Base-by-base conservation (phyloP, 2,329 filamentous ascomycete genomes). In the Endothia cerciana region DNA sequence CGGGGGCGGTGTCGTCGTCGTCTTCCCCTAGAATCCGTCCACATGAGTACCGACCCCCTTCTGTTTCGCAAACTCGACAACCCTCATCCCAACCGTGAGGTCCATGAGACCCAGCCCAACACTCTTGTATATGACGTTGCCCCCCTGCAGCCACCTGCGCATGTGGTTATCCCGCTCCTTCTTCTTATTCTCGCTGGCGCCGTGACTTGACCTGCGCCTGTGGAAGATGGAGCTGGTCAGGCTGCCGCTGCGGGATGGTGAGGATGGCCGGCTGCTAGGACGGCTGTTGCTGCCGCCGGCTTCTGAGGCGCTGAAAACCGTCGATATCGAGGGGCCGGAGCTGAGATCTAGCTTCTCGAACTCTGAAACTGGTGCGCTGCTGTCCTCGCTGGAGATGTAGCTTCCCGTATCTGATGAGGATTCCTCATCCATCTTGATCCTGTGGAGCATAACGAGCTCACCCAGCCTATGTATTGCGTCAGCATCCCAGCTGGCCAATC, bases 71-170 rank as follows among this genome's bases (percentile, higher is more conserved):
- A 89, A 74, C 66, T 81, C 77, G 22, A 90, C 74, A 58, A 91
- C 69, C 63, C 88, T 83, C 70, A 81, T 80, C 17, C 87, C 88
- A 1, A 89, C 84, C 1, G 86, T 83, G 28, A 91, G 74, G 71
- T 91, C 88, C 87, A 90, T 90, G 60, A 90, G 73, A 0, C 87
- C 88, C 58, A 90, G 74, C 0, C 88, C 88, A 0, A 91, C 88
- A 68, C 85, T 87, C 79, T 90, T 91, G 73, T 90, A 91, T 8
- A 91, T 83, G 25, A 91, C 87, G 66, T 88, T 90, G 0, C 88
- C 88, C 2, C 81, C 80, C 65, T 83, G 79, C 64, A 90, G 74
- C 87, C 87, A 89, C 25, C 79, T 77, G 36, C 79, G 78, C 63
- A 89, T 76, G 13, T 82, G 78, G 62, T 86, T 80, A 60, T 86